Evolutionary conservation across 1,139 yeast species (phyloP).

Genomic region (Sugiyamaella xylanicola): DNA sequence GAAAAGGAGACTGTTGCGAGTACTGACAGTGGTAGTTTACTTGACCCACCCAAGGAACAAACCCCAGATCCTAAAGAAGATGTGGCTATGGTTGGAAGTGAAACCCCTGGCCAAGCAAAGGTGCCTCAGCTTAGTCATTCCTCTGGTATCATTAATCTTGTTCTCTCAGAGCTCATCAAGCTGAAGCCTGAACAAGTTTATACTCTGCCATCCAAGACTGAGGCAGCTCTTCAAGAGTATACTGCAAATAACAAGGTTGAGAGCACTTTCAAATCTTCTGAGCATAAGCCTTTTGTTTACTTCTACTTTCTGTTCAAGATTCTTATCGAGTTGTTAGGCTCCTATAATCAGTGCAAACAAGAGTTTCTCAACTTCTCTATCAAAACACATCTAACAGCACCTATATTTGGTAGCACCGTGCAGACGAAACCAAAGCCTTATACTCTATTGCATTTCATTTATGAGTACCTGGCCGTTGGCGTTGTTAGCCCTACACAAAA

Average conservation of each 20-base stretch:
- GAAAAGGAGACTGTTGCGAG: slow-evolving; percentile 21
- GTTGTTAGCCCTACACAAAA: slow-evolving; percentile 39
- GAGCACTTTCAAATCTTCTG: slow-evolving; percentile 35
- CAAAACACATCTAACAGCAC: slow-evolving; percentile 10
- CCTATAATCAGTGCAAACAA: slow-evolving; percentile 78
- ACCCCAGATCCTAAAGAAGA: slow-evolving; percentile 32
- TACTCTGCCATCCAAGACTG: slow-evolving; percentile 31
- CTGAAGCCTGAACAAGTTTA: slow-evolving; percentile 39
- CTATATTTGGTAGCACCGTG: background rate
- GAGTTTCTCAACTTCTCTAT: slow-evolving; percentile 68
- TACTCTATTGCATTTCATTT: slow-evolving; percentile 73
- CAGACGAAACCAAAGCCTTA: slow-evolving; percentile 64
- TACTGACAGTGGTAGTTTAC: slow-evolving; percentile 18
- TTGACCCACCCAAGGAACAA: background rate
- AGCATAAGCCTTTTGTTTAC: slow-evolving; percentile 58
- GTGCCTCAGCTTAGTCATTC: slow-evolving; percentile 39
- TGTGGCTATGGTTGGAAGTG: slow-evolving; percentile 27
- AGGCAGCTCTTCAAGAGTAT: slow-evolving; percentile 30
- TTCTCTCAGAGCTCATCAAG: slow-evolving; percentile 66
- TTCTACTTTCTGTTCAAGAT: slow-evolving; percentile 68
- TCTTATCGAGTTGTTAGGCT: slow-evolving; percentile 69
- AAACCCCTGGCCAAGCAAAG: slow-evolving; percentile 20
- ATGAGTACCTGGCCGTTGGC: slow-evolving; percentile 68
- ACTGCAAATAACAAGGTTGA: slow-evolving; percentile 29
- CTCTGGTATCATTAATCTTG: slow-evolving; percentile 62